Base-by-base conservation (phyloP, 2,329 filamentous ascomycete genomes). In the Penicillium sp. region DNA sequence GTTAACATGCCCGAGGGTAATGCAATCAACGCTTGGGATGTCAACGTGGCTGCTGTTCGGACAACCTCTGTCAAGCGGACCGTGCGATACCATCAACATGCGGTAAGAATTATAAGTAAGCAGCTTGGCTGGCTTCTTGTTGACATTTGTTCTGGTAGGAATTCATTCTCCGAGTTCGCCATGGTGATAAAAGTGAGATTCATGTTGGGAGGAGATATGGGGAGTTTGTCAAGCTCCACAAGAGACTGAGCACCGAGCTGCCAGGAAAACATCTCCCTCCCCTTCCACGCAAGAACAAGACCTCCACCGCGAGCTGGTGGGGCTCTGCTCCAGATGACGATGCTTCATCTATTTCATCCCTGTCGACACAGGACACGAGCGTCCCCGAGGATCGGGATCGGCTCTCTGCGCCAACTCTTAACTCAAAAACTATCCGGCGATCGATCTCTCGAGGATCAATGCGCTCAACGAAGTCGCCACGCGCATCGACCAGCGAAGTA, bases 1-100 rank as follows among this genome's bases (percentile, higher is more conserved):
- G 85, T 91, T 55, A 95, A 92, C 40, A 79, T 93, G 59, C 94
- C 94, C 0, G 90, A 97, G 71, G 94, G 94, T 4, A 88, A 97
- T 72, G 88, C 87, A 59, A 89, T 97, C 67, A 93, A 99, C 70
- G 91, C 91, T 29, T 97, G 94, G 94, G 94, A 97, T 71, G 86
- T 97, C 62, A 99, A 99, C 70, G 88, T 99, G 46, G 90, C 93
- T 10, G 91, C 88, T 38, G 94, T 97, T 46, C 84, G 92, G 58
- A 86, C 90, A 26, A 88, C 84, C 2, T 87, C 85, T 7, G 80
- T 91, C 48, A 96, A 93, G 79, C 85, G 91, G 67, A 96, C 91
- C 56, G 85, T 97, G 27, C 82, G 93, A 55, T 86, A 94, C 67
- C 94, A 97, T 71, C 90, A 91, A 65, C 93, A 97, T 78, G 91